Conservation (phyloP, 2,329 filamentous ascomycete genomes). For the Diaporthe ilicicola region DNA sequence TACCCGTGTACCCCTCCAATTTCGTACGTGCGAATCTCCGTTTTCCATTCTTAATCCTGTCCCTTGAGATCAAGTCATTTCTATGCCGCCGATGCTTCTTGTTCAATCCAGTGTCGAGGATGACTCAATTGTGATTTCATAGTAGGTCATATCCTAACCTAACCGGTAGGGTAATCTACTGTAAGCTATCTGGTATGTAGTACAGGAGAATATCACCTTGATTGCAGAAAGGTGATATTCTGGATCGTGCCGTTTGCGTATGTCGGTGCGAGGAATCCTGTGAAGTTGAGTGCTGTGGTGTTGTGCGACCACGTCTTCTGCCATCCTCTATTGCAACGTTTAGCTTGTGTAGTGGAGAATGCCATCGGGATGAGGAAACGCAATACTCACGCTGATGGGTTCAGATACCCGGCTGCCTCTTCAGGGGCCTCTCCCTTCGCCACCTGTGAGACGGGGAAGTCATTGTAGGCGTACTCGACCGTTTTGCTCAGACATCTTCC, state of each 20-base stretch:
- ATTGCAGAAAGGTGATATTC: no score
- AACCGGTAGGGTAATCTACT: no score
- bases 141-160: no score
- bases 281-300: slow-evolving; percentile 65
- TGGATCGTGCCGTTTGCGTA: slow-evolving; percentile 51
- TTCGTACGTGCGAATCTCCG: no score
- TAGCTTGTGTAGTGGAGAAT: neutral
- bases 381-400: slow-evolving; percentile 34
- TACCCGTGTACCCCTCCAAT: no score
- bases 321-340: slow-evolving; percentile 59
- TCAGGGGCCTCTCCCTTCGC: slow-evolving; percentile 61
- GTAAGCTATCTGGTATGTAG: no score
- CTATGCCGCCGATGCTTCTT: no score
- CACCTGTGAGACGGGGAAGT: slow-evolving; percentile 72
- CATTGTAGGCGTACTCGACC: slow-evolving; percentile 74
- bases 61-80: no score
- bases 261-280: slow-evolving; percentile 72
- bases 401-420: slow-evolving; percentile 66
- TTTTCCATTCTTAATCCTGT: no score
- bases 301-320: slow-evolving; percentile 73
- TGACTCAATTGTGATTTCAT: no score
- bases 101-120: no score
- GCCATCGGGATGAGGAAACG: rapidly evolving
- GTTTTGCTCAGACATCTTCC: slow-evolving; percentile 69
- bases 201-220: no score